A percentile compares a stretch with the other conserved stretches of the same genome.
Evolutionary conservation across 257 asterid species (phyloP).

Genomic region (Solanum phureja): DNA sequence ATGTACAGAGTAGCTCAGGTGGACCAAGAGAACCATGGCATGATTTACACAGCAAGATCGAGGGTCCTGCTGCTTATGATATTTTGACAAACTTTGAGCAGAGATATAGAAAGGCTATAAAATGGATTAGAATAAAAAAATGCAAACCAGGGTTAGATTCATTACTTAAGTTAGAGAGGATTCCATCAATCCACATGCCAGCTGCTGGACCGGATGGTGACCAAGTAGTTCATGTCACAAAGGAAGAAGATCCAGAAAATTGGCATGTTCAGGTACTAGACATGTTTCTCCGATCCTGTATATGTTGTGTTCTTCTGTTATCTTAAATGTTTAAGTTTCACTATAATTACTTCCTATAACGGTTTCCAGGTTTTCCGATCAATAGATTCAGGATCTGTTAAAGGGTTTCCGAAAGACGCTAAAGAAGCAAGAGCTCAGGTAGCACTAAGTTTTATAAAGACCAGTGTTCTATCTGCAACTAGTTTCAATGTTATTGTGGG

Average conservation of each 20-base stretch:
- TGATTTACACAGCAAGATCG: constrained; percentile 88
- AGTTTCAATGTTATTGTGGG: neutral
- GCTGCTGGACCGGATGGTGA: constrained; percentile 43
- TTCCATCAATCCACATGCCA: constrained; percentile 84
- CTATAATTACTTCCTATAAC: neutral
- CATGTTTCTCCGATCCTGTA: neutral
- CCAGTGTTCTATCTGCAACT: neutral
- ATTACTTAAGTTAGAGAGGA: constrained; percentile 64
- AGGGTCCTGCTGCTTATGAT: constrained; percentile 97
- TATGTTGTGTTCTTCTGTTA: neutral
- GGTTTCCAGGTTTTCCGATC: constrained; percentile 78
- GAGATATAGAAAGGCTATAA: constrained; percentile 78
- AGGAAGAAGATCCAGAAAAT: constrained; percentile 70
- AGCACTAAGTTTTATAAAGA: neutral
- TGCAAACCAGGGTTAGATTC: constrained; percentile 69
- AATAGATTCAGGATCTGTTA: constrained; percentile 88
- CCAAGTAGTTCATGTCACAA: constrained; percentile 52
- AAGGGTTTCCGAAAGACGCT: constrained; percentile 77
- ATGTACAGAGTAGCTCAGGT: neutral
- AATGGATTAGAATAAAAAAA: constrained; percentile 67
- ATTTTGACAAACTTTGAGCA: constrained; percentile 94
- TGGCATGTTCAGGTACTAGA: constrained; percentile 88
- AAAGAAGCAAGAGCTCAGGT: constrained; percentile 54
- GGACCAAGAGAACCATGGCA: constrained; percentile 97
- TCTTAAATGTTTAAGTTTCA: neutral